phyloP scores from a whole-genome alignment of 257 asterid genomes.

The Pogostemon cablin region DNA sequence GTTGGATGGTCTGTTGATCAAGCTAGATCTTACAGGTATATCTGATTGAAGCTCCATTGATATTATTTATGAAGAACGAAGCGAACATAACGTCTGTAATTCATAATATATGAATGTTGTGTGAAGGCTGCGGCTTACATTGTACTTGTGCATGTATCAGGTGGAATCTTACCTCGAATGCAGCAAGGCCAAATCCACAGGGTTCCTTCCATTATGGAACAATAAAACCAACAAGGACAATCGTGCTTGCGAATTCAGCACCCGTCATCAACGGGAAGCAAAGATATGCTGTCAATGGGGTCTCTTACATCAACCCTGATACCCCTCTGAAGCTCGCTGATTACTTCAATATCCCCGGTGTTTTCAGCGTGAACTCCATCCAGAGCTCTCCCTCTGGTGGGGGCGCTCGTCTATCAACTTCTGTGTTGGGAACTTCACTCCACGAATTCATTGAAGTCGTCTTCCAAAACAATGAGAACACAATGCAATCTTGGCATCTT shows the following conservation, averaged over 20 bases:
- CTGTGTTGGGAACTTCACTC: constrained; percentile 69
- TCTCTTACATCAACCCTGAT: constrained; percentile 68
- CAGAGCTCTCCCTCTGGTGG: constrained; percentile 58
- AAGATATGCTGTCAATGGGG: constrained; percentile 77
- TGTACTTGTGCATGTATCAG: constrained; percentile 41
- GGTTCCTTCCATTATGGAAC: constrained; percentile 95
- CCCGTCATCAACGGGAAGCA: constrained; percentile 74
- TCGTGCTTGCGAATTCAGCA: constrained; percentile 75
- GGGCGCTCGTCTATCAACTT: constrained; percentile 50
- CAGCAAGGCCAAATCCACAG: constrained; percentile 99
- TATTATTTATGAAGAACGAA: not conserved
- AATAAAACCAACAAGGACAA: constrained; percentile 60
- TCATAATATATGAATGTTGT: not conserved
- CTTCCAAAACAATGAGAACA: constrained; percentile 68
- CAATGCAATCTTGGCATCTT: constrained; percentile 85
- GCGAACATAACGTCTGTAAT: not conserved
- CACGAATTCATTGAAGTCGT: constrained; percentile 86
- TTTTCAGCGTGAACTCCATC: constrained; percentile 65
- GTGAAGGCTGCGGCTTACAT: not conserved
- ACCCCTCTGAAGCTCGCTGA: constrained; percentile 98
- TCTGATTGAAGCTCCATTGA: not conserved
- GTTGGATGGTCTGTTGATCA: constrained; percentile 77
- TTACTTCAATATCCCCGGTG: constrained; percentile 81
- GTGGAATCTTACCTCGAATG: constrained; percentile 95
- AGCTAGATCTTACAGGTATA: constrained; percentile 82